Evolutionary conservation across 345 rosid species (phyloP).

Genomic region (Corymbia maculata): DNA sequence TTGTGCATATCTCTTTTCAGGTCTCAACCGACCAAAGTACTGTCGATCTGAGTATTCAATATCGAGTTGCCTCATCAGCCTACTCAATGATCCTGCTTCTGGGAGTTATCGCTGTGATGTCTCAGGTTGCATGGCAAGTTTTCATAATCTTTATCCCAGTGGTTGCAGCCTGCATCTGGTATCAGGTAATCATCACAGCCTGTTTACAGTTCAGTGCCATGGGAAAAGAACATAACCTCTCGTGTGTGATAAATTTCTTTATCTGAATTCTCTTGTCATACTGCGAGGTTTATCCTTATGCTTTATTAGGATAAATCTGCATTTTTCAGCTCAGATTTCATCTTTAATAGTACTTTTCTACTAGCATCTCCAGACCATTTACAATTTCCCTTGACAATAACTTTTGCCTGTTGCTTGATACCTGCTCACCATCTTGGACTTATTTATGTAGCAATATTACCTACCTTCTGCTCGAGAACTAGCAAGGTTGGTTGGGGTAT

Average conservation of each 20-base stretch:
- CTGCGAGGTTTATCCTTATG: background rate
- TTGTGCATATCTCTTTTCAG: constrained; percentile 10
- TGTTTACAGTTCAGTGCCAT: background rate
- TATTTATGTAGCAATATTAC: constrained; percentile 52
- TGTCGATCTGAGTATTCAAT: constrained; percentile 41
- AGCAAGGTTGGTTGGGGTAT: constrained; percentile 52
- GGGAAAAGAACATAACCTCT: background rate
- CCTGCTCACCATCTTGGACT: background rate
- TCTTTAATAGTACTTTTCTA: background rate
- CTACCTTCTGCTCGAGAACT: constrained; percentile 65
- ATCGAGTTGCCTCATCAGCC: constrained; percentile 32
- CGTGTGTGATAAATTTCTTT: background rate
- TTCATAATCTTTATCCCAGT: constrained; percentile 66
- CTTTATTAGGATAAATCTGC: background rate
- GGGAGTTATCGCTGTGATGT: constrained; percentile 66
- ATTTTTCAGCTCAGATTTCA: background rate
- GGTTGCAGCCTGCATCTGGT: constrained; percentile 54
- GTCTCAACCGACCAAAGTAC: constrained; percentile 84
- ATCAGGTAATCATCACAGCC: constrained; percentile 41
- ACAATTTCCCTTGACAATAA: background rate
- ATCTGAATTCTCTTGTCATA: background rate
- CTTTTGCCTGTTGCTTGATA: background rate
- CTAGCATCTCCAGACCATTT: background rate
- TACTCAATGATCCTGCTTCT: constrained; percentile 45
- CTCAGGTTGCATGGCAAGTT: constrained; percentile 79